Base-by-base conservation (phyloP, 106 monocot genomes). In the Amphibolis antarctica region DNA sequence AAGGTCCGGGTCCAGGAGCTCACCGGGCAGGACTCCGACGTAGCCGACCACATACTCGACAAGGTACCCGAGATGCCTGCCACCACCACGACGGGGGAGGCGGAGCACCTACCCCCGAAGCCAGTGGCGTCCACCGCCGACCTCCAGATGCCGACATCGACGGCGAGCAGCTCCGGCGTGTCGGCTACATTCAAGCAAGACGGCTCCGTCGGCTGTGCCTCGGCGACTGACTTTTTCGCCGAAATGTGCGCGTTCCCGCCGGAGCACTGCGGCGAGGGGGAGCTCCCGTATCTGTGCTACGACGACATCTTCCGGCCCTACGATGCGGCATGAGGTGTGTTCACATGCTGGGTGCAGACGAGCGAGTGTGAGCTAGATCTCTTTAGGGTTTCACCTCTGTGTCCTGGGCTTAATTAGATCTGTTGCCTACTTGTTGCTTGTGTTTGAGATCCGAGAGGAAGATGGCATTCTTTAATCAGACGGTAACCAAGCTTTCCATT, bases 11-110 rank as follows among this genome's bases (percentile, higher is more conserved):
- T 87, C 6, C 83, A 87, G 64, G 75, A 78, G 58, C 78, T 87
- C 74, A 87, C 83, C 50, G 86, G 86, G 31, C 77, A 68, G 27
- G 80, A 80, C 60, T 79, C 80, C 62, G 65, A 83, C 69, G 48
- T 75, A 44, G 60, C 73, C 23, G 66, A 83, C 28, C n/a, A 46
- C 46, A 57, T 57, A 28, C 28, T 27, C 12, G 25, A 28, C 12
- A 57, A 57, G 57, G 18, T 14, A 4, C 0, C 1, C 6, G 57
- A 26, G 57, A 15, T 6, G 6, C 3, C 29, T 5, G 12, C 14
- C 6, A 12, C 29, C 0, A 25, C 25, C 15, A 26, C 5, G 17
- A 26, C 14, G 28, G 26, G 1, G 14, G 25, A 55, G 9, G 55
- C 24, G 12, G 25, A 55, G 25, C 24, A 55, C 13, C 12, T 3